These are phyloP conservation scores for Glomus cerebriforme DNA, from an alignment of 192 early-diverging fungal species.

Conservation along the genomic window DNA sequence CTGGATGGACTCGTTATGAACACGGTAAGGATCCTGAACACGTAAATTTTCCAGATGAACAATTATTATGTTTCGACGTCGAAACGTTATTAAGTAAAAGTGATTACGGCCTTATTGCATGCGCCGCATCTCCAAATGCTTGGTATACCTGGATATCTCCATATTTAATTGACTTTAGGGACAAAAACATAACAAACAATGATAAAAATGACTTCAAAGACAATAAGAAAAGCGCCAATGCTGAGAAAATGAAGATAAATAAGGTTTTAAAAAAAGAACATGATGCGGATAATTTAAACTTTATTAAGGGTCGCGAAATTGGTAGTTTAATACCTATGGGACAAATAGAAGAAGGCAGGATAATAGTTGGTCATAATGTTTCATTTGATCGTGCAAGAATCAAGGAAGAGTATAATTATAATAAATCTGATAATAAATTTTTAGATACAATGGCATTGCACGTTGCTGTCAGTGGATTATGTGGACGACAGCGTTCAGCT, in stretches of 20 bases:
- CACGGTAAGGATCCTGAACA: constrained; percentile 34
- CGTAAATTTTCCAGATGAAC: constrained; percentile 61
- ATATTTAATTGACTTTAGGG: constrained; percentile 45
- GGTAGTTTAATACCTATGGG: constrained; percentile 72
- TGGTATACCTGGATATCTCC: constrained; percentile 97
- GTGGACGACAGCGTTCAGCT: constrained; percentile 79
- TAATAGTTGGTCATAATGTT: constrained; percentile 91
- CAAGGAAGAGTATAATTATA: constrained; percentile 78
- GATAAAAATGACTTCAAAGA: background rate
- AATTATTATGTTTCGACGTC: constrained; percentile 83
- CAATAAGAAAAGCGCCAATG: background rate
- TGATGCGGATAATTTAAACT: constrained; percentile 45
- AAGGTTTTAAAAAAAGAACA: background rate
- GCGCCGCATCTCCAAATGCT: constrained; percentile 65
- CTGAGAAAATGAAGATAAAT: background rate
- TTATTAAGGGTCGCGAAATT: too few species aligned
- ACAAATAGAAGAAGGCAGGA: constrained; percentile 38
- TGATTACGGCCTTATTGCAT: constrained; percentile 79
- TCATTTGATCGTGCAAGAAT: constrained; percentile 89
- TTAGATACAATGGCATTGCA: constrained; percentile 96
- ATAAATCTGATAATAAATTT: constrained; percentile 61
- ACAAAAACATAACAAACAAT: too few species aligned
- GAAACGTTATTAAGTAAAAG: constrained; percentile 74
- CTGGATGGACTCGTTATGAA: constrained; percentile 86
- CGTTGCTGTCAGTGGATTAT: constrained; percentile 84